phyloP scores from a whole-genome alignment of 2,329 filamentous ascomycete species.

The Thielaviopsis ethacetica region DNA sequence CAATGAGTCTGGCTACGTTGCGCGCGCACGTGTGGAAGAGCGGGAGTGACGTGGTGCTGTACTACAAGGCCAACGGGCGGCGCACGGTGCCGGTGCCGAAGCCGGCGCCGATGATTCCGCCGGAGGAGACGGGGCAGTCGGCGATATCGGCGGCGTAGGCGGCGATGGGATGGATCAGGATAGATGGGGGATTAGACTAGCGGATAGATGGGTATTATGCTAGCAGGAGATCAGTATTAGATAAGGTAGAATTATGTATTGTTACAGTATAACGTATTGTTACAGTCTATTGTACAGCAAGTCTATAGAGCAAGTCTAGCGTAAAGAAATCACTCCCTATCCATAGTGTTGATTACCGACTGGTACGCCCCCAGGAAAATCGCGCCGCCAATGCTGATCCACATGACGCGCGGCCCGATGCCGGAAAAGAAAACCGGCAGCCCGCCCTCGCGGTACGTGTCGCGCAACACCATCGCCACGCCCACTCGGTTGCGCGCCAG shows the following conservation, averaged over 20 bases:
- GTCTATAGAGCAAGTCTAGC: no score
- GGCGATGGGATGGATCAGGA: no score
- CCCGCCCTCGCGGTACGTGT: slow-evolving; percentile 49
- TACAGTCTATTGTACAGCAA: background rate
- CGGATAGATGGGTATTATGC: no score
- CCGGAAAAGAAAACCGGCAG: slow-evolving; percentile 57
- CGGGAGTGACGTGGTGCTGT: slow-evolving; percentile 77
- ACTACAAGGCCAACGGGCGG: slow-evolving; percentile 84
- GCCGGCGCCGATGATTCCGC: slow-evolving; percentile 14
- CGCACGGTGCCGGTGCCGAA: slow-evolving; percentile 38
- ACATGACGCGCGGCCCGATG: slow-evolving; percentile 68
- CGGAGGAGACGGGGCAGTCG: background rate
- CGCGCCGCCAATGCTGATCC: slow-evolving; percentile 89
- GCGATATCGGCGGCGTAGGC: slow-evolving; percentile 1
- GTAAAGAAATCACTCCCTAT: no score
- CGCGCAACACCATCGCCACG: slow-evolving; percentile 40
- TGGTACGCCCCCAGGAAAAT: slow-evolving; percentile 93
- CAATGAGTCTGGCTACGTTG: slow-evolving; percentile 88
- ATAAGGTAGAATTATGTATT: background rate
- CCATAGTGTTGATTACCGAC: slow-evolving; percentile 53
- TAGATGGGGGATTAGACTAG: no score
- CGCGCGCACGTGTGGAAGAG: slow-evolving; percentile 88
- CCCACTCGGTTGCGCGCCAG: slow-evolving; percentile 53
- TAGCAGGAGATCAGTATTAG: no score
- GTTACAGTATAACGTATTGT: background rate